Percentiles rank a stretch among this genome's conserved stretches.
These are phyloP conservation scores for Daedaleopsis sinensis DNA, from an alignment of 768 basidiomycete species.

Conservation along the genomic window DNA sequence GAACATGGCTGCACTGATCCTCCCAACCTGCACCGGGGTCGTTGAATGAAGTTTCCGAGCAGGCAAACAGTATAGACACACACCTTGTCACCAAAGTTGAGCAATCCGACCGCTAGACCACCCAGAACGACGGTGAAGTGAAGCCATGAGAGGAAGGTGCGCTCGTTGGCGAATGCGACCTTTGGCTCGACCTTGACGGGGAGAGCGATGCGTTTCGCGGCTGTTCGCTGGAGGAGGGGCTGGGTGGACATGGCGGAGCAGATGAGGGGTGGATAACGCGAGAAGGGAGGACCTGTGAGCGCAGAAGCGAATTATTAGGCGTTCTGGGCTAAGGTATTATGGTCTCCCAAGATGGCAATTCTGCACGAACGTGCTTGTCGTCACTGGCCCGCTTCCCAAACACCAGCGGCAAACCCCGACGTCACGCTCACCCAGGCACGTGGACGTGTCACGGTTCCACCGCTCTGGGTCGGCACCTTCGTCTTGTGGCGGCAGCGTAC, in stretches of 20 bases:
- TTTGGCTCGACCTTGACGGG: slow-evolving; percentile 95
- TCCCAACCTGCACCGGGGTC: slow-evolving; percentile 66
- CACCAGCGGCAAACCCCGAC: no score
- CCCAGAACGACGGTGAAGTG: slow-evolving; percentile 98
- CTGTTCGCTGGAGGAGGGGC: slow-evolving; percentile 93
- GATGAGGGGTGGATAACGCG: slow-evolving; percentile 6
- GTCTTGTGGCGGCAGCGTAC: background rate
- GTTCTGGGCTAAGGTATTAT: slow-evolving; percentile 16
- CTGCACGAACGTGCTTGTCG: slow-evolving; percentile 33
- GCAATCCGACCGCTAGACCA: slow-evolving; percentile 90
- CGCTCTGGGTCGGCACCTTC: background rate
- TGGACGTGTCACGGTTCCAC: slow-evolving; percentile 11
- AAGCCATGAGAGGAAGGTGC: slow-evolving; percentile 97
- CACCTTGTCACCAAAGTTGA: slow-evolving; percentile 98
- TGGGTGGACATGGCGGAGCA: slow-evolving; percentile 84
- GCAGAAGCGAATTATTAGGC: slow-evolving; percentile 16
- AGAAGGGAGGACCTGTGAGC: background rate
- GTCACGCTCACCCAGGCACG: slow-evolving; percentile 2
- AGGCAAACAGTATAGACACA: slow-evolving; percentile 18
- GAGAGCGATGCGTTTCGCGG: slow-evolving; percentile 92
- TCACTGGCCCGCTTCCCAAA: slow-evolving; percentile 27
- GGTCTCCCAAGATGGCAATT: slow-evolving; percentile 33
- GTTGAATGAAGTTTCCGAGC: background rate
- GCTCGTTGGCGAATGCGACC: slow-evolving; percentile 93
- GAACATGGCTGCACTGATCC: slow-evolving; percentile 96